A percentile compares a stretch with the other conserved stretches of the same genome.
Conservation (phyloP, 2,329 filamentous ascomycete genomes). For the Endothia cerciana region DNA sequence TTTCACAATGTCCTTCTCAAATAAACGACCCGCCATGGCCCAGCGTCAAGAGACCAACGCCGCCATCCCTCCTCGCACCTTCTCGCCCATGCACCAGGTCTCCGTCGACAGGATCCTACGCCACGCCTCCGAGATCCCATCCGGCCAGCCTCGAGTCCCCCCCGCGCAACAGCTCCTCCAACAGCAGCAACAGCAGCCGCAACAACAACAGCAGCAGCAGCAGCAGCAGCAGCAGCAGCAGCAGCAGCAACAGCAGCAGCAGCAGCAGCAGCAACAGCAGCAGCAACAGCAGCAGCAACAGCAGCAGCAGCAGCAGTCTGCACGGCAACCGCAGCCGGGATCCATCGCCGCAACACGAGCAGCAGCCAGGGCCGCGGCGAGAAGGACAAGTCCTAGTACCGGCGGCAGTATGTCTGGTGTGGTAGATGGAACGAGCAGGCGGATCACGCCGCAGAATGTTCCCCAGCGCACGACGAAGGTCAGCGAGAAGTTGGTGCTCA, state of each 20-base stretch:
- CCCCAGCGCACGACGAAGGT: conserved; percentile 91
- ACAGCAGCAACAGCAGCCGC: conserved; percentile 4
- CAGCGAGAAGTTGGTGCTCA: conserved; percentile 92
- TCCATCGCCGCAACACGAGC: conserved; percentile 26
- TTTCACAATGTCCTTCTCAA: conserved; percentile 48
- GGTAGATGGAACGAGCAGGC: conserved; percentile 43
- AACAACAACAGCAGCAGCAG: neutral
- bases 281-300: conserved; percentile 17
- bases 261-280: conserved; percentile 12
- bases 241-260: too few relatives aligned
- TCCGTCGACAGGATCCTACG: conserved; percentile 94
- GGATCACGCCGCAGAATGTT: conserved; percentile 58
- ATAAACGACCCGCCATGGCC: conserved; percentile 53
- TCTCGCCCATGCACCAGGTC: conserved; percentile 71
- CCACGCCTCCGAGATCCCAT: conserved; percentile 92
- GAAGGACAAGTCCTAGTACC: conserved; percentile 33
- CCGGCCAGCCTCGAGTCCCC: conserved; percentile 81
- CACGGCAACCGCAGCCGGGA: conserved; percentile 22
- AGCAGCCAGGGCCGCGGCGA: conserved; percentile 23
- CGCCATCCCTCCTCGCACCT: conserved; percentile 31
- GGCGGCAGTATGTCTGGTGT: conserved; percentile 13
- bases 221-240: conserved; percentile 23
- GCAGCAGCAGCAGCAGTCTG: conserved; percentile 9
- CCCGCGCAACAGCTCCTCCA: conserved; percentile 44
- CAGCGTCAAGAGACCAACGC: conserved; percentile 29